phyloP scores from a whole-genome alignment of 2,329 filamentous ascomycete species.

The Tolypocladium tropicale region DNA sequence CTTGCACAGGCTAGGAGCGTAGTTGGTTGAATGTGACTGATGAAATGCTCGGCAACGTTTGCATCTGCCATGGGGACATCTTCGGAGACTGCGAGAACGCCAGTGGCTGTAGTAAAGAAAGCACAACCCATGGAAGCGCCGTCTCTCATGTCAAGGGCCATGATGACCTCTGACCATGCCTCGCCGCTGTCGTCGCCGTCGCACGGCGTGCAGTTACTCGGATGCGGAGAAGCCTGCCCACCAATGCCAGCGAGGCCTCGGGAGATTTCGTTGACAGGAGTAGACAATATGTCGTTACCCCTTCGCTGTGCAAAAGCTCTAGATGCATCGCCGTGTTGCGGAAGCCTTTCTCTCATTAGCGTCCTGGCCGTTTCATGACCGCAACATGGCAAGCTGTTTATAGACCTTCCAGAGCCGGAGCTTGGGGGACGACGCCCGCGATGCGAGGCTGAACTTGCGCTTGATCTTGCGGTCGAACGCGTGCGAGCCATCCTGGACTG shows the following conservation, averaged over 20 bases:
- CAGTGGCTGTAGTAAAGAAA: conserved; percentile 64
- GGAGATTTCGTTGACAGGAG: background rate
- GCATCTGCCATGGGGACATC: conserved; percentile 61
- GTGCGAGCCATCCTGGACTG: background rate
- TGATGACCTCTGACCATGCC: conserved; percentile 49
- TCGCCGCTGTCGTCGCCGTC: background rate
- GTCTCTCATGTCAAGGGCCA: conserved; percentile 69
- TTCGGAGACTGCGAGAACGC: conserved; percentile 64
- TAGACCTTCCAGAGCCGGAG: background rate
- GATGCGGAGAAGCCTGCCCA: background rate
- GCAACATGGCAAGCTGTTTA: background rate
- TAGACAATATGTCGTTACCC: background rate
- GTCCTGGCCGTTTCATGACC: background rate
- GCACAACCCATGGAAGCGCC: conserved; percentile 68
- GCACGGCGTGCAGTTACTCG: background rate
- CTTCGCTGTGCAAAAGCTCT: background rate
- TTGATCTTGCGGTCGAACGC: background rate
- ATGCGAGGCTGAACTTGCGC: background rate
- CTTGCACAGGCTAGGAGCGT: conserved; percentile 41
- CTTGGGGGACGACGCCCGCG: background rate
- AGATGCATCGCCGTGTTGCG: background rate
- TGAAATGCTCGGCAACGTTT: conserved; percentile 55
- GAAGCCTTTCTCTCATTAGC: background rate
- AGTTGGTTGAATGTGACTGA: conserved; percentile 45
- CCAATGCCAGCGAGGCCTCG: background rate